phyloP scores from a whole-genome alignment of 108 stramenopile genomes.

The Bacterosira constricta region DNA sequence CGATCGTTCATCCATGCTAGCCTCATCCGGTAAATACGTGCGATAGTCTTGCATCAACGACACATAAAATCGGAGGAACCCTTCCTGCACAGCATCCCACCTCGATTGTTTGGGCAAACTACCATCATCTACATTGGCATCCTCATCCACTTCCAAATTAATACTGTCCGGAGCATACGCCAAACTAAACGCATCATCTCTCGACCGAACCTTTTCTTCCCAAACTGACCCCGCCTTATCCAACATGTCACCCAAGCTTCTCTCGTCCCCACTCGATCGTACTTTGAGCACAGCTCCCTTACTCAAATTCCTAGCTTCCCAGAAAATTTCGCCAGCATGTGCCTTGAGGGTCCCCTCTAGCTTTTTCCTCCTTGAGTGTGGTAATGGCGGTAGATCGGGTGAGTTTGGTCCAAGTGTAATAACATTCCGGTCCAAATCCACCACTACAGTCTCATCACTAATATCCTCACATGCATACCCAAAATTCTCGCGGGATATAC shows the following conservation, averaged over 20 bases:
- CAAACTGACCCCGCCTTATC: conserved; percentile 46
- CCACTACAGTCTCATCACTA: conserved; percentile 77
- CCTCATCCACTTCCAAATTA: conserved; percentile 36
- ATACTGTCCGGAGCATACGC: conserved; percentile 64
- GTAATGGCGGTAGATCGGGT: conserved; percentile 59
- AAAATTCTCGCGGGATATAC: conserved; percentile 79
- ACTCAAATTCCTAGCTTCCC: conserved; percentile 65
- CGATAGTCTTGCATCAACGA: conserved; percentile 77
- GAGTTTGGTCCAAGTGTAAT: conserved; percentile 62
- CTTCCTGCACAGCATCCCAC: conserved; percentile 87
- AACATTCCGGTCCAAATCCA: conserved; percentile 82
- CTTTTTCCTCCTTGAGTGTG: conserved; percentile 72
- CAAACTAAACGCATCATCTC: conserved; percentile 82
- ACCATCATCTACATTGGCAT: conserved; percentile 15
- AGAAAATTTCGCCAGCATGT: conserved; percentile 75
- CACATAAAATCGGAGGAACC: conserved; percentile 84
- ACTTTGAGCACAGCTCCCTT: conserved; percentile 37
- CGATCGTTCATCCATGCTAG: conserved; percentile 8
- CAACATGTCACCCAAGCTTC: conserved; percentile 3
- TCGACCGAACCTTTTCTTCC: conserved; percentile 60
- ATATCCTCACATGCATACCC: conserved; percentile 67
- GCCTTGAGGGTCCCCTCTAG: conserved; percentile 57
- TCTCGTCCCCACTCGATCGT: conserved; percentile 20
- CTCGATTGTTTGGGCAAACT: conserved; percentile 48
- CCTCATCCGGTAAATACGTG: conserved; percentile 49